Percentiles rank a stretch among this genome's conserved stretches.
phyloP scores from a whole-genome alignment of 2,329 filamentous ascomycete species.

The Colletotrichum kahawae region DNA sequence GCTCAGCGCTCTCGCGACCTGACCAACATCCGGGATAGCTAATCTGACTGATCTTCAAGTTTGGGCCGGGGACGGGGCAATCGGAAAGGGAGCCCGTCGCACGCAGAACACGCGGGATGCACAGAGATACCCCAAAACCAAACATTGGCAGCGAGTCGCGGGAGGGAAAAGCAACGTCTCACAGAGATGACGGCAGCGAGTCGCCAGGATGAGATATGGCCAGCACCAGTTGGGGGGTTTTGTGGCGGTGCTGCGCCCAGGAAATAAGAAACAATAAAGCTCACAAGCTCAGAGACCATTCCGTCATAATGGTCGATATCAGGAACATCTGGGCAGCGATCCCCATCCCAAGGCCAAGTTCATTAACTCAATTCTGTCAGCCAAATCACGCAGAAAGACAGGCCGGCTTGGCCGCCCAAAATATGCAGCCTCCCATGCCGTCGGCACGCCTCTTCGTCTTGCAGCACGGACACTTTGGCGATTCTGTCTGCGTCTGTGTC shows the following conservation, averaged over 20 bases:
- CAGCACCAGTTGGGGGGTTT: neutral
- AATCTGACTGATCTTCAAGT: constrained; percentile 13
- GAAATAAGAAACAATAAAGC: neutral
- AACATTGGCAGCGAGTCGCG: neutral
- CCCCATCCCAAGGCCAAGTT: neutral
- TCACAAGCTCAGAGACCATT: neutral
- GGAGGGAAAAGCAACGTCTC: neutral
- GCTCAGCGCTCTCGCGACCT: neutral
- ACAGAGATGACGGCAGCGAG: neutral
- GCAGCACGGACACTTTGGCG: neutral
- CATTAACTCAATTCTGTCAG: neutral
- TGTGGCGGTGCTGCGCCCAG: neutral
- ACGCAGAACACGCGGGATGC: neutral
- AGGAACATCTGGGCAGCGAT: constrained; percentile 9
- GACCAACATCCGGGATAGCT: neutral
- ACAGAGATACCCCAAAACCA: neutral
- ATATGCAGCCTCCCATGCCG: neutral
- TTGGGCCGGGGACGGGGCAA: neutral
- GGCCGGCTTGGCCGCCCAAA: neutral
- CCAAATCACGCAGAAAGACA: neutral
- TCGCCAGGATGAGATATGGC: neutral
- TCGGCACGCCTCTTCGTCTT: neutral
- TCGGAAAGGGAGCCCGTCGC: constrained; percentile 3
- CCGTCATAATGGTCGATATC: neutral
- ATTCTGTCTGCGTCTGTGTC: neutral